Percentiles rank a stretch among this genome's conserved stretches.
These are phyloP conservation scores for Cenchrus fungigraminus DNA, from an alignment of 176 grass and related monocot species.

Conservation along the genomic window DNA sequence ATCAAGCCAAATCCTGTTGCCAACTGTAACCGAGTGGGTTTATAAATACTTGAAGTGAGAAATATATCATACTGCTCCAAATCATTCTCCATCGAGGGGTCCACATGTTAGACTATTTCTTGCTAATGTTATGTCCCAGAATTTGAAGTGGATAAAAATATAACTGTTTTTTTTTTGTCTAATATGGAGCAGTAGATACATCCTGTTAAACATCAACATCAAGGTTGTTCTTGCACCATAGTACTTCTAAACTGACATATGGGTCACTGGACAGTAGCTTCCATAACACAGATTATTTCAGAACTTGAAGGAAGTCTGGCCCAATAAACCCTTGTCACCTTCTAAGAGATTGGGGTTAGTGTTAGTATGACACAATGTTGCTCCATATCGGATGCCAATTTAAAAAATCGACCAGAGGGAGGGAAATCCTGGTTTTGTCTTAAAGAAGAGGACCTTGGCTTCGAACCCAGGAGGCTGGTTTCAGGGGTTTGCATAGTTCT, in stretches of 20 bases:
- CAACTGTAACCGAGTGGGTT: no score
- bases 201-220: background rate
- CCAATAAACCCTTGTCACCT: background rate
- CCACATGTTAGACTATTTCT: background rate
- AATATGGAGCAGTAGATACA: background rate
- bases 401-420: background rate
- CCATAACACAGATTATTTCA: slow-evolving; percentile 6
- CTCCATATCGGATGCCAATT: background rate
- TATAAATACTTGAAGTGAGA: no score
- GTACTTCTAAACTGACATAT: background rate
- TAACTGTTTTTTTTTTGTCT: background rate
- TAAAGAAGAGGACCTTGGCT: background rate
- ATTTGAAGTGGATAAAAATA: background rate
- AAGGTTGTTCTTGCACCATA: background rate
- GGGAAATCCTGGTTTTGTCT: no score
- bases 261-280: background rate
- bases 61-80: no score
- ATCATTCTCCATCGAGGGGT: background rate
- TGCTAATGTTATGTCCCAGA: background rate
- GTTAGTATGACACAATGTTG: slow-evolving; percentile 14
- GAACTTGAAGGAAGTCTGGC: slow-evolving; percentile 19
- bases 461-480: background rate
- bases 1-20: no score
- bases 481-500: background rate
- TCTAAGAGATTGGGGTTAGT: slow-evolving; percentile 13